A percentile compares a stretch with the other conserved stretches of the same genome.
Evolutionary conservation across 1,284 basidiomycete genomes (phyloP).

Genomic region (Cutaneotrichosporon sp.): DNA sequence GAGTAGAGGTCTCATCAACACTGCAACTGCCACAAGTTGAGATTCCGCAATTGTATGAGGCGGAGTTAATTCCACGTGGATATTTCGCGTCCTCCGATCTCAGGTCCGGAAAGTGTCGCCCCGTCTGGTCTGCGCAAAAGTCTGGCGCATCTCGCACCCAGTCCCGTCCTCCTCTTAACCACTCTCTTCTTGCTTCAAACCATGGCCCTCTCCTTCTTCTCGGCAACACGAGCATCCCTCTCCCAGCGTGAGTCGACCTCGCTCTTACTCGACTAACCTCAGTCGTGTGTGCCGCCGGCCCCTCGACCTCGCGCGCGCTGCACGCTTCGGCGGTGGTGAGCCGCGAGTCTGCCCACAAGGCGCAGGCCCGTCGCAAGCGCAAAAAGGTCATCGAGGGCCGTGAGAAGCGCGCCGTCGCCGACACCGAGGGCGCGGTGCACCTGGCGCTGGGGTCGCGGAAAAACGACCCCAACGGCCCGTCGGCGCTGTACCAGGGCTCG

Average conservation of each 20-base stretch:
- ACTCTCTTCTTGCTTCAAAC: not conserved
- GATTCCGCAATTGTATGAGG: not conserved
- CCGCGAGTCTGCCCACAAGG: slow-evolving; percentile 17
- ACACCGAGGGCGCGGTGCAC: slow-evolving; percentile 17
- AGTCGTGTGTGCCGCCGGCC: slow-evolving; percentile 7
- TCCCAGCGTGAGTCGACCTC: slow-evolving; percentile 3
- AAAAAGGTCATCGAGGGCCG: slow-evolving; percentile 20
- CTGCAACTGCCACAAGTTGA: not conserved
- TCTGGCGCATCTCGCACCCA: not conserved
- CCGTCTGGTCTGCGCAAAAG: slow-evolving; percentile 1
- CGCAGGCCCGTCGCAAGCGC: slow-evolving; percentile 21
- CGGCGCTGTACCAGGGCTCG: slow-evolving; percentile 33
- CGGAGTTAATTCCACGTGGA: slow-evolving; percentile 3
- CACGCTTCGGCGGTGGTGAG: slow-evolving; percentile 10
- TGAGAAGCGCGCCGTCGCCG: not conserved
- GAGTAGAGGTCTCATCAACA: not conserved
- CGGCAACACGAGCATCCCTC: not conserved
- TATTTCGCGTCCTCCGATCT: not conserved
- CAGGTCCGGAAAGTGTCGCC: too few species aligned
- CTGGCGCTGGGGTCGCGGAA: slow-evolving; percentile 24
- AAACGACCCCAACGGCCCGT: slow-evolving; percentile 16
- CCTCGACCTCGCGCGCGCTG: slow-evolving; percentile 6
- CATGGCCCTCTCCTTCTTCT: slow-evolving; percentile 9
- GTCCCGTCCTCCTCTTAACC: not conserved
- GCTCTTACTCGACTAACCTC: not conserved